Evolutionary conservation across 805 yeast genomes (phyloP).

Genomic region (Wickerhamiella sergipiensis): DNA sequence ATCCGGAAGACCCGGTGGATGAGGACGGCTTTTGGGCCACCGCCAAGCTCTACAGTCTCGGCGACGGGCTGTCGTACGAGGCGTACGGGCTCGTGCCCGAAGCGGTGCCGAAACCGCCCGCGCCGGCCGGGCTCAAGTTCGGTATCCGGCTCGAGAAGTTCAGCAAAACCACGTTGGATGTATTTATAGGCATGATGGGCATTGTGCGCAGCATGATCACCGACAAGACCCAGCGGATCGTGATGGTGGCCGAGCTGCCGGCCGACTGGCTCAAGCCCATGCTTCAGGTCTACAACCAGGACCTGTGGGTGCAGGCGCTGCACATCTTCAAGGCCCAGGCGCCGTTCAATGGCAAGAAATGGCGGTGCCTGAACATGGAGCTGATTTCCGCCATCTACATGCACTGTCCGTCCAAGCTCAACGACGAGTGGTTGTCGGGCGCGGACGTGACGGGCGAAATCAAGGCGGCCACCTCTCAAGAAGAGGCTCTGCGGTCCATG

Average conservation of each 20-base stretch:
- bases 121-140: not conserved
- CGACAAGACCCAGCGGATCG: conserved; percentile 60
- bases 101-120: not conserved
- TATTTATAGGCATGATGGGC: conserved; percentile 35
- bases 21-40: not conserved
- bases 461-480: conserved; percentile 70
- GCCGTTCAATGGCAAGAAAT: conserved; percentile 85
- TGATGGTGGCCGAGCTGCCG: conserved; percentile 45
- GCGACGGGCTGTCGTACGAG: not conserved
- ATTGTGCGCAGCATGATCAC: conserved; percentile 45
- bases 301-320: conserved; percentile 55
- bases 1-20: conserved; percentile 5
- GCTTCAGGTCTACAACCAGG: conserved; percentile 44
- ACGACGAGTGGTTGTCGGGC: conserved; percentile 84
- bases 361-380: conserved; percentile 92
- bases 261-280: conserved; percentile 48
- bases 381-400: conserved; percentile 75
- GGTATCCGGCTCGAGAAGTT: conserved; percentile 6
- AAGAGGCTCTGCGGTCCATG: conserved; percentile 66
- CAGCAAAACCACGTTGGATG: conserved; percentile 18
- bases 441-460: conserved; percentile 63
- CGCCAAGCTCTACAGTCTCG: not conserved
- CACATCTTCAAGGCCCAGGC: conserved; percentile 64
- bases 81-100: not conserved
- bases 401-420: conserved; percentile 53